A percentile compares a stretch with the other conserved stretches of the same genome.
These are phyloP conservation scores for Cladosporium sp. DNA, from an alignment of 2,329 filamentous ascomycete species.

Conservation along the genomic window DNA sequence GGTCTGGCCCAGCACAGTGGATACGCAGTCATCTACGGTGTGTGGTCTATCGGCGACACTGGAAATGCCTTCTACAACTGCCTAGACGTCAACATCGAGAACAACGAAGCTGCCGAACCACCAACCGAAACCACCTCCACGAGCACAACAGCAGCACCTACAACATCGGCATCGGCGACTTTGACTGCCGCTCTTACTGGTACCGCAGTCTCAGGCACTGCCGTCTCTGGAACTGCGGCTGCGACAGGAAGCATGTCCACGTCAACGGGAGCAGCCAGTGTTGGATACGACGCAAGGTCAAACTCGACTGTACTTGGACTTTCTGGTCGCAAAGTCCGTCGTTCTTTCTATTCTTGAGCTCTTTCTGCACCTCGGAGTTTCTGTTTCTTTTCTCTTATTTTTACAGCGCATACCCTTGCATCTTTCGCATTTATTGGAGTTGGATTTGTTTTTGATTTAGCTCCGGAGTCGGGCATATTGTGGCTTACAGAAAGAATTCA, in stretches of 20 bases:
- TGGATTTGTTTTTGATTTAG: background rate
- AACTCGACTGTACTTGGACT: constrained; percentile 17
- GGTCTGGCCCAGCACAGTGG: background rate
- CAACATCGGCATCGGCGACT: background rate
- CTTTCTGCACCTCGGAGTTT: background rate
- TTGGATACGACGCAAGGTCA: constrained; percentile 2
- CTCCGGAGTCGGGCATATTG: background rate
- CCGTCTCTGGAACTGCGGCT: constrained; percentile 2
- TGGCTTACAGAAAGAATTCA: background rate
- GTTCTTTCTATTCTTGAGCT: background rate
- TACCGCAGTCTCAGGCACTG: constrained; percentile 8
- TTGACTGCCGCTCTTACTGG: constrained; percentile 1
- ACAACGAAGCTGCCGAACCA: background rate
- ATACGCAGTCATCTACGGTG: constrained; percentile 16
- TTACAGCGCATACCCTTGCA: constrained; percentile 7
- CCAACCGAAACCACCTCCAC: background rate
- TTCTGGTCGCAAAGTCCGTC: constrained; percentile 3
- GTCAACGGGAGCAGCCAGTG: constrained; percentile 7
- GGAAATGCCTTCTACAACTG: constrained; percentile 21
- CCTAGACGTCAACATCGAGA: constrained; percentile 15
- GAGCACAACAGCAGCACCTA: constrained; percentile 8
- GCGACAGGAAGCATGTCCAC: constrained; percentile 16
- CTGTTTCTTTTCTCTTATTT: background rate
- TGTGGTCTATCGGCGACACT: constrained; percentile 17
- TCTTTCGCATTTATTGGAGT: constrained; percentile 4